A percentile compares a stretch with the other conserved stretches of the same genome.
These are phyloP conservation scores for Trichoderma lentiforme DNA, from an alignment of 2,329 filamentous ascomycete genomes.

Conservation along the genomic window DNA sequence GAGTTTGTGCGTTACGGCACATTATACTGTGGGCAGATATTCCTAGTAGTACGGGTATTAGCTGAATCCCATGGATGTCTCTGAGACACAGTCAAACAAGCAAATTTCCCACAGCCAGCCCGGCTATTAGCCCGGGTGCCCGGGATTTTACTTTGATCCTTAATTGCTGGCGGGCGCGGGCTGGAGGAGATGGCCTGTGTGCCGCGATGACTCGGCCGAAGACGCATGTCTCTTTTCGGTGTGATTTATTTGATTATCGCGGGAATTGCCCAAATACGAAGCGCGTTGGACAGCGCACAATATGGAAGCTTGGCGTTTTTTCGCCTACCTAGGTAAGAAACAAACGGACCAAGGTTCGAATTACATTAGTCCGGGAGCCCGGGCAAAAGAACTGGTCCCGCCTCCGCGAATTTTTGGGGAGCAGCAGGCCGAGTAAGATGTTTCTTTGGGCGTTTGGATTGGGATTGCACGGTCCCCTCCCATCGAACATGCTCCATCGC, in stretches of 20 bases:
- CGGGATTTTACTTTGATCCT: not conserved
- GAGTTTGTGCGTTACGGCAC: not conserved
- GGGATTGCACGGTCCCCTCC: constrained; percentile 6
- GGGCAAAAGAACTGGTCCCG: not conserved
- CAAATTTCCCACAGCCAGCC: not conserved
- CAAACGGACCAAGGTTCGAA: not conserved
- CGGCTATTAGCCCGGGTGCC: not conserved
- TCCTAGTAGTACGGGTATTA: not conserved
- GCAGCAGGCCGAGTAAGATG: not conserved
- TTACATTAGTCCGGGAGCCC: not conserved
- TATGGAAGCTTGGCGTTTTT: not conserved
- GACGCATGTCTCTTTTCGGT: not conserved
- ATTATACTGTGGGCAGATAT: not conserved
- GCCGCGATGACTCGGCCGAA: not conserved
- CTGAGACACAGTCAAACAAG: not conserved
- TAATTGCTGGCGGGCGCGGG: not conserved
- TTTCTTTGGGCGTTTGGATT: not conserved
- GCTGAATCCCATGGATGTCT: not conserved
- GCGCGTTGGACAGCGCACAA: not conserved
- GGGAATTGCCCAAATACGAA: not conserved
- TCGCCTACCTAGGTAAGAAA: not conserved
- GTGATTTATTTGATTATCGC: not conserved
- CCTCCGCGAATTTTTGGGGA: not conserved
- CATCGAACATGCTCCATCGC: not conserved
- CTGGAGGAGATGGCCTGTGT: not conserved